Base-by-base conservation (phyloP, 73 alveolate genomes). In the Halteria grandinella region DNA sequence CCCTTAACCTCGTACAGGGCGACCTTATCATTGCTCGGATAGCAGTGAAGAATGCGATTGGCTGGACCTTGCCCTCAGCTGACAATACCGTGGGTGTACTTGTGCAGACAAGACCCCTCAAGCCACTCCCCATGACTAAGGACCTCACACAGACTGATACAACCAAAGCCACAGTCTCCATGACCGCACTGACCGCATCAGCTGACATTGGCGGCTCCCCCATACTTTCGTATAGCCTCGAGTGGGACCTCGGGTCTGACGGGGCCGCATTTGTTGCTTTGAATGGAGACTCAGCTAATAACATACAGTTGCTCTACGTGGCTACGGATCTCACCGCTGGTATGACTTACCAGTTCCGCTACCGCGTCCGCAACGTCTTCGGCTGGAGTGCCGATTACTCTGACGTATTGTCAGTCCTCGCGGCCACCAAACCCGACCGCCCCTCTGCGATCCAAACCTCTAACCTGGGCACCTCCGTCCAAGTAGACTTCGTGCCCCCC, bases 161-260 rank as follows among this genome's bases (percentile, higher is more conserved):
- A 32, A n/a, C 21, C 32, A 27, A 64, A 28, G 44, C 44, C 23
- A 64, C 79, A 17, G 79, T 64, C 15, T 5, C 44, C 10, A 64
- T 64, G 79, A 3, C 24, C 12, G 17, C 4, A 44, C 17, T 64
- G 32, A 0, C 25, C 4, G 53, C 18, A 23, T 14, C 27, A 1
- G 28, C 4, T 14, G 33, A 55, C 15, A 48, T 44, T 14, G 88
- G 88, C 4, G 79, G 80, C 7, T 43, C 81, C 20, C 60, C 80
- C 12, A 76, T 76, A 0, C 39, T 17, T 8, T 44, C 73, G 8
- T 76, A 76, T 62, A 33, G 79, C 4, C 77, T 76, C 20, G 88
- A 76, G 39, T 76, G 88, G 88, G 88, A 76, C 32, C n/a, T 51
- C 23, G 88, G 88, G 2, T 17, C 58, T 20, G 55, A 55, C 24